A percentile compares a stretch with the other conserved stretches of the same genome.
Conservation (phyloP, 2,329 filamentous ascomycete species). For the Diaporthe sp. region DNA sequence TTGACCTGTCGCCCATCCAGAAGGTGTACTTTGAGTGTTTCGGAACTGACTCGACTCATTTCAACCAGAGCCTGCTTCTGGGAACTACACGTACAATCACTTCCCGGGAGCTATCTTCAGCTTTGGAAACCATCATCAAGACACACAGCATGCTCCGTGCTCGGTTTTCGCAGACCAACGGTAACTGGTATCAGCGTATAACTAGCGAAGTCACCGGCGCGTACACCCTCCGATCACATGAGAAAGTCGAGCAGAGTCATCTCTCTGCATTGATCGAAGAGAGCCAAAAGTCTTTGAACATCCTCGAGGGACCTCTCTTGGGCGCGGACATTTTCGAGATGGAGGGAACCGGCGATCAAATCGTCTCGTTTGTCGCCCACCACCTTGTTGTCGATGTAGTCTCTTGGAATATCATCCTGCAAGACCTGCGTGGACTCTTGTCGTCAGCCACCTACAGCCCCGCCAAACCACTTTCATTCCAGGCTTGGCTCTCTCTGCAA, state of each 20-base stretch:
- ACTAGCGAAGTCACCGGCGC: background rate
- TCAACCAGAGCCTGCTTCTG: constrained; percentile 16
- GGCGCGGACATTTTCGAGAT: background rate
- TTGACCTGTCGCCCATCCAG: constrained; percentile 11
- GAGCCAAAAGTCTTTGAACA: constrained; percentile 8
- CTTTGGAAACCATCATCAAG: background rate
- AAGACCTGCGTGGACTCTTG: background rate
- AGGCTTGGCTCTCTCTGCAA: constrained; percentile 15
- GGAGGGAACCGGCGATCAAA: background rate
- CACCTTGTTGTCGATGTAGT: constrained; percentile 7
- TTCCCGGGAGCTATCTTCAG: background rate
- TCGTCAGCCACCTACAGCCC: background rate
- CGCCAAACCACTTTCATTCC: background rate
- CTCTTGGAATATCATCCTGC: constrained; percentile 12
- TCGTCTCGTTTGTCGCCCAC: background rate
- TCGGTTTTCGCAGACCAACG: background rate
- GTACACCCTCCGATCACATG: background rate
- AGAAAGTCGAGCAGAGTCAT: background rate
- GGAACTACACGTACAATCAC: background rate
- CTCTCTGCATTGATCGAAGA: background rate
- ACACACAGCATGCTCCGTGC: constrained; percentile 16
- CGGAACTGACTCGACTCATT: constrained; percentile 1
- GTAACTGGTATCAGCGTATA: background rate
- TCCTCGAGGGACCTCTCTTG: background rate
- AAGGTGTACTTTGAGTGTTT: constrained; percentile 3